These are phyloP conservation scores for Akanthomyces dipterigenus DNA, from an alignment of 2,329 filamentous ascomycete species.

Conservation along the genomic window DNA sequence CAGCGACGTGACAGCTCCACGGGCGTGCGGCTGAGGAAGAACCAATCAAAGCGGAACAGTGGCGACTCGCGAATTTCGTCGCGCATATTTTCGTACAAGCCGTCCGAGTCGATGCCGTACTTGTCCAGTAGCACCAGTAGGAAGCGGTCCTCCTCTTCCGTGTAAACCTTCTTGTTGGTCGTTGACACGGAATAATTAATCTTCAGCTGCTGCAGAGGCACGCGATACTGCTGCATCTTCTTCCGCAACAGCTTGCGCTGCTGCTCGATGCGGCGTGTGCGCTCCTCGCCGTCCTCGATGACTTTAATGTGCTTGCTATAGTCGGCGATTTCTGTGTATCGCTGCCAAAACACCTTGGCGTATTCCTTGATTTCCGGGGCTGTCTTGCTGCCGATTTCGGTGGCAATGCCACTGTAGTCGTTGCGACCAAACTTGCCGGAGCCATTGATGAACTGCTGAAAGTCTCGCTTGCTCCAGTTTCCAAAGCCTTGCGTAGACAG, in stretches of 20 bases:
- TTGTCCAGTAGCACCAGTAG: conserved; percentile 87
- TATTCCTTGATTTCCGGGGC: conserved; percentile 82
- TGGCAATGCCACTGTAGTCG: conserved; percentile 77
- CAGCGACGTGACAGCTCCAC: conserved; percentile 88
- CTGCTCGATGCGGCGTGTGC: conserved; percentile 79
- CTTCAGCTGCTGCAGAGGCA: conserved; percentile 94
- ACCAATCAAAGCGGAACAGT: conserved; percentile 98
- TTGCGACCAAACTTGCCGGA: conserved; percentile 86
- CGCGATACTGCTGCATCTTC: conserved; percentile 96
- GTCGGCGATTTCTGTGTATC: conserved; percentile 83
- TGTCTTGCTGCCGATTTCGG: conserved; percentile 87
- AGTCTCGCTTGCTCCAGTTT: conserved; percentile 95
- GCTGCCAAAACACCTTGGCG: conserved; percentile 93
- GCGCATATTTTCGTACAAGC: conserved; percentile 88
- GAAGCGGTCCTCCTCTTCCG: conserved; percentile 95
- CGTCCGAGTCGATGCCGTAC: conserved; percentile 85
- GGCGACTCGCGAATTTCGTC: conserved; percentile 94
- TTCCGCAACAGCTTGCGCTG: conserved; percentile 89
- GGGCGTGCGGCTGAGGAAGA: conserved; percentile 91
- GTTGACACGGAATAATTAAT: conserved; percentile 98
- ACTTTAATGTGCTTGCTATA: conserved; percentile 82
- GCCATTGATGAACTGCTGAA: conserved; percentile 95
- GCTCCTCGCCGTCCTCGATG: conserved; percentile 90
- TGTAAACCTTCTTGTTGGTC: conserved; percentile 99
- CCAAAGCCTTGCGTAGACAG: conserved; percentile 81